Evolutionary conservation across 1,284 basidiomycete species (phyloP), one percentile per base, ranked within the genome.

Genomic region (Moniliella sp.): DNA sequence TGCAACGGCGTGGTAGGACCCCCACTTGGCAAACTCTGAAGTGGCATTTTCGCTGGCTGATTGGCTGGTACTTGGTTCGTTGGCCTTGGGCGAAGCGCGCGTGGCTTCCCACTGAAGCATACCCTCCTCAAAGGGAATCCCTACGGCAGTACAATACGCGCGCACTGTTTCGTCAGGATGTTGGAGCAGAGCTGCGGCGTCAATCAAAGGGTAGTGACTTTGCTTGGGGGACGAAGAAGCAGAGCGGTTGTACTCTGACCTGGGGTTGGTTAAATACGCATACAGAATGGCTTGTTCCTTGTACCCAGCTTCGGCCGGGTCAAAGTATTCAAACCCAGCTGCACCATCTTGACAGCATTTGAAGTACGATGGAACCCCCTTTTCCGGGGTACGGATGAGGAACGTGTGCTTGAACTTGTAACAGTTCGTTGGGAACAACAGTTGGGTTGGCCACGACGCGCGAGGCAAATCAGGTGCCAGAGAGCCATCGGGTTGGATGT

Each of bases 391-490:
- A 21, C 55, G 46, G 15, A 57, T 48, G 15, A 58, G 37, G 42
- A 57, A 57, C 5, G 55, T 49, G 35, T 58, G 50, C 25, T 46
- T 36, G 42, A 57, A 58, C 5, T 49, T 33, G n/a, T n/a, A n/a
- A n/a, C n/a, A n/a, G n/a, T n/a, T n/a, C n/a, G n/a, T n/a, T n/a
- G n/a, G n/a, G 15, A 44, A 43, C 4, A 58, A 30, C 11, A 55
- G 39, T 4, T 43, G 31, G 8, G 46, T 57, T 2, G 55, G 45
- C n/a, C n/a, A n/a, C 11, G 57, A 36, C 9, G 45, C 43, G 8
- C 53, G 54, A 8, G 54, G 54, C 19, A 11, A 11, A 15, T 16
- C 11, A 2, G 17, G 13, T 4, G 17, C 5, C 4, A 23, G 21
- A n/a, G n/a, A n/a, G n/a, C n/a, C n/a, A n/a, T n/a, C n/a, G 8